Base-by-base conservation (phyloP, 2,329 filamentous ascomycete species). In the Amauroascus niger region DNA sequence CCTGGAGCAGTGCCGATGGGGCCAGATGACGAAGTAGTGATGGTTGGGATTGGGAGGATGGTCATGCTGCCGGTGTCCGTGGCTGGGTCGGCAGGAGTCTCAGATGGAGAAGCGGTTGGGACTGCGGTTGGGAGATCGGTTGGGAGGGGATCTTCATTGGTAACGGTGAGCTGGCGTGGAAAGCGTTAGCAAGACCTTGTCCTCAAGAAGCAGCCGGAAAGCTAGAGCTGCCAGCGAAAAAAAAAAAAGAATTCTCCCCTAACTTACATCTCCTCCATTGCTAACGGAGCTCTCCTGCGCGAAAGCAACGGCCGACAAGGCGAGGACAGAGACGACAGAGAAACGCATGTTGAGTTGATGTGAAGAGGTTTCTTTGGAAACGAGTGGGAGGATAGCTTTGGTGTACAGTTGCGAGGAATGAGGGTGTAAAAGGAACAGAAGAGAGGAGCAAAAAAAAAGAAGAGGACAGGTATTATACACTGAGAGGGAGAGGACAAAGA, bases 121-220 rank as follows among this genome's bases (percentile, higher is more conserved):
- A 3, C 7, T 4, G 6, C 33, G n/a, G 33, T 35, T 39, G 35
- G 35, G n/a, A 39, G 46, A n/a, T 18, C 20, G 16, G 33, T 30
- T 28, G 33, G 35, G 53, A 58, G 59, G 44, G 67, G 60, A 6
- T 61, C 53, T 48, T 56, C 57, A 26, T 53, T 58, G 37, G 59
- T 52, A 39, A 53, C 22, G n/a, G 32, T 16, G 14, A 4, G 43
- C 26, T 52, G n/a, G 6, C 59, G 33, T 43, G 18, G 5, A 55
- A 56, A 33, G 41, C 39, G 16, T 49, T 35, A 56, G 46, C 62
- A 55, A 49, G 14, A n/a, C n/a, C n/a, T n/a, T n/a, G 3, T 46
- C 32, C 43, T 68, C 28, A 63, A 65, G 14, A 64, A 39, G n/a
- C 61, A 49, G 56, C 56, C 32, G 57, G 56, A 32, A 46, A 13